These are phyloP conservation scores for Nemophila menziesii DNA, from an alignment of 257 asterid genomes.

Conservation along the genomic window DNA sequence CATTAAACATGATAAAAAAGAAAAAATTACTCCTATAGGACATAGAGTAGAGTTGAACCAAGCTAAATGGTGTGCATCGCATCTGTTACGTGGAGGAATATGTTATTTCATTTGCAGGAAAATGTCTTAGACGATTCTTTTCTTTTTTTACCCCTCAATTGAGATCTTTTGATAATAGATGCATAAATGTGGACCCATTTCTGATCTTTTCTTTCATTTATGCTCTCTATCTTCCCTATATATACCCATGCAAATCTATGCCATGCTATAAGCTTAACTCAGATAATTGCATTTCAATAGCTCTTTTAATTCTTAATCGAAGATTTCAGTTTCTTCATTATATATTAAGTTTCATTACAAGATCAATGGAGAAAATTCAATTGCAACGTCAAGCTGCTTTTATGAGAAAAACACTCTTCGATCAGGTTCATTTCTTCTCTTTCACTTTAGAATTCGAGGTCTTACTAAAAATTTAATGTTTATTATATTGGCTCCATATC, in stretches of 20 bases:
- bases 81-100: no score
- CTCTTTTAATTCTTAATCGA: neutral
- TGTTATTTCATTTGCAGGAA: no score
- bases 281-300: neutral
- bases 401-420: constrained; percentile 40
- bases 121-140: no score
- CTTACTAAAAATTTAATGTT: neutral
- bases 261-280: neutral
- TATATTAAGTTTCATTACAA: neutral
- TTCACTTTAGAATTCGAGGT: neutral
- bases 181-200: neutral
- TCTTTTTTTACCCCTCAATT: no score
- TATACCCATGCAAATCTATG: neutral
- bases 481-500: neutral
- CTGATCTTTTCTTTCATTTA: constrained; percentile 2
- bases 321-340: neutral
- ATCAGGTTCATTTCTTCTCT: constrained; percentile 31
- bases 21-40: no score
- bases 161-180: no score
- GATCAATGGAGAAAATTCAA: constrained; percentile 27
- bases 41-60: no score
- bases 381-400: constrained; percentile 40
- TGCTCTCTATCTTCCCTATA: constrained; percentile 1
- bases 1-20: no score
- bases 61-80: no score